Conservation (phyloP, 768 basidiomycete genomes). For the Pulveroboletus sp. region DNA sequence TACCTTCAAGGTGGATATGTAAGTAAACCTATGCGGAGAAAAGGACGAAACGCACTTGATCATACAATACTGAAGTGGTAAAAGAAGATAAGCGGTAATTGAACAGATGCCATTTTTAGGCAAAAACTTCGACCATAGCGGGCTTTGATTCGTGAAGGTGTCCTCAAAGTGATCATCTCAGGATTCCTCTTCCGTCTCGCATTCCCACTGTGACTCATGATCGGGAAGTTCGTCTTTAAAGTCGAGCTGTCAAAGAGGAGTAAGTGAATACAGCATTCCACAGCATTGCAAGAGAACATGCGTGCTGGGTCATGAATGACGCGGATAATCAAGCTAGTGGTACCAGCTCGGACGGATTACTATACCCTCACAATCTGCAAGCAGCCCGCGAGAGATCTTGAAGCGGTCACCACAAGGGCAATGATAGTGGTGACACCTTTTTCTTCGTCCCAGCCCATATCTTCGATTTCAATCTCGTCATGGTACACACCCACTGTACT, state of each 20-base stretch:
- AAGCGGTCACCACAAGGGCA: constrained; percentile 98
- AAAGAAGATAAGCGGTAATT: neutral
- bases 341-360: constrained; percentile 98
- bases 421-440: constrained; percentile 92
- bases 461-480: constrained; percentile 97
- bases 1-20: neutral
- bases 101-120: constrained; percentile 4
- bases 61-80: neutral
- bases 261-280: constrained; percentile 6
- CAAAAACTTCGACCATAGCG: constrained; percentile 14
- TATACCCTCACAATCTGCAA: constrained; percentile 87
- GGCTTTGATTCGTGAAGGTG: constrained; percentile 24
- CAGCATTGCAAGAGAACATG: constrained; percentile 12
- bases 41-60: neutral
- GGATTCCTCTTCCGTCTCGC: constrained; percentile 35
- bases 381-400: constrained; percentile 85
- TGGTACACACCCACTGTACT: constrained; percentile 77
- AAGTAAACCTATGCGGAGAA: neutral
- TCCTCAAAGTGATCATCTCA: constrained; percentile 56
- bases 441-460: constrained; percentile 86
- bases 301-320: constrained; percentile 94
- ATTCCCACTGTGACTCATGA: constrained; percentile 34
- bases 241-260: constrained; percentile 55
- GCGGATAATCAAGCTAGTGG: constrained; percentile 74
- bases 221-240: constrained; percentile 77